Base-by-base conservation (phyloP, 225 moss, liverwort and hornwort genomes). In the Bryoerythrophyllum caledonicum region DNA sequence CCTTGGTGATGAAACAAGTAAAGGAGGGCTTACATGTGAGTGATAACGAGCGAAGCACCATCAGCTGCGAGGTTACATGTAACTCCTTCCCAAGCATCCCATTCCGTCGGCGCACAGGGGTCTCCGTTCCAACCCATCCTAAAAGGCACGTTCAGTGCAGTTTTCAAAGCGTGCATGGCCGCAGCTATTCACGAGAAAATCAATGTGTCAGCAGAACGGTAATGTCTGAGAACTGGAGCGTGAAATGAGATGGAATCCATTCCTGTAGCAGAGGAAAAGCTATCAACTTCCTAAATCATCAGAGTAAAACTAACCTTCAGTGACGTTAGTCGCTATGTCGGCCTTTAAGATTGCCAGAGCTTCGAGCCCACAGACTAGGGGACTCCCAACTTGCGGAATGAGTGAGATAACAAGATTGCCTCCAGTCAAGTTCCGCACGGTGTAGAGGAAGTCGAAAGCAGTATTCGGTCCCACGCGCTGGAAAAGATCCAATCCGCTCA, bases 101-200 rank as follows among this genome's bases (percentile, higher is more conserved):
- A 99, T 20, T 64, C 76, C 46, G 90, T 87, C 30, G 97, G 97
- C 14, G 94, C 83, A 82, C 97, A 99, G 2, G 97, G 97, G 71
- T 99, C 97, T 63, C 97, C 97, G 35, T 99, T 99, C 97, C 97
- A 99, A 24, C 97, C 94, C 97, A 99, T 89, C 71, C 97, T 82
- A 40, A 82, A 89, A 20, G 97, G 97, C 3, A 99, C 82, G 21
- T 90, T 87, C 32, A 94, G 79, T 1, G 94, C 78, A 7, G 46
- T 66, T 75, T 89, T 99, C 79, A 99, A 78, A 2, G 82, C 73
- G 35, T 86, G 91, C 94, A 99, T 95, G 2, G 87, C 94, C 30
- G 83, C 60, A 76, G 89, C 97, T 99, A 86, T 35, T 70, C 35
- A 54, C 41, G n/a, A 0, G 4, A 43, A 21, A 65, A 38, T 6